Base-by-base conservation (phyloP, 331 rosid species). In the Quercus lobata region DNA sequence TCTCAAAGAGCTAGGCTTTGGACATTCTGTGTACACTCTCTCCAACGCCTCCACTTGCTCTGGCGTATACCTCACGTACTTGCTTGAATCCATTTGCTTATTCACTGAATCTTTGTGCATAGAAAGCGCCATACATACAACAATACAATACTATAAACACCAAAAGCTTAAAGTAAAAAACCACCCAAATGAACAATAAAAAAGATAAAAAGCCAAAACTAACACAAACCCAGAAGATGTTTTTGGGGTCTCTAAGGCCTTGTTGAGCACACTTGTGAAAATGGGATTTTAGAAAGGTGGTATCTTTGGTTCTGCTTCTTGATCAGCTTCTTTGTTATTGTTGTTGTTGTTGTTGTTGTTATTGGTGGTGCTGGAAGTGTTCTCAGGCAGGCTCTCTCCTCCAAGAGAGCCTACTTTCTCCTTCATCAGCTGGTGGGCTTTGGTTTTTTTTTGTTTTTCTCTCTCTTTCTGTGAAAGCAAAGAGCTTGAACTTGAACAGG, bases 21-120 rank as follows among this genome's bases (percentile, higher is more conserved):
- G 98, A 41, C 98, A 94, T 79, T 94, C 98, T 0, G 97, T 35
- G 84, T 94, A 94, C 6, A 94, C 98, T 83, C 98, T 92, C 76
- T 94, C 98, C 87, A 94, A 83, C 12, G 98, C 97, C 76, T 94
- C 98, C 1, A 94, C 98, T 72, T 94, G 98, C 78, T 94, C 98
- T 27, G 98, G 97, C 1, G 98, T 94, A 52, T 94, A 94, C 84
- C 98, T 87, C 41, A 94, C 98, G 73, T 94, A 94, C 91, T 94
- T 94, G 77, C 89, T 90, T 0, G 89, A 49, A 78, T 94, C 98
- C 98, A 94, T 94, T 55, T 88, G 92, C 46, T 84, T 91, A 61
- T 81, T 86, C 2, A 85, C 58, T 54, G 88, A 82, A 54, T 90
- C 97, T 62, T 84, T 93, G 80, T 90, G 92, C 88, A 95, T 84